Percentiles rank a stretch among this genome's conserved stretches.
Conservation (phyloP, 2,329 filamentous ascomycete species). For the Samsoniella hepiali region DNA sequence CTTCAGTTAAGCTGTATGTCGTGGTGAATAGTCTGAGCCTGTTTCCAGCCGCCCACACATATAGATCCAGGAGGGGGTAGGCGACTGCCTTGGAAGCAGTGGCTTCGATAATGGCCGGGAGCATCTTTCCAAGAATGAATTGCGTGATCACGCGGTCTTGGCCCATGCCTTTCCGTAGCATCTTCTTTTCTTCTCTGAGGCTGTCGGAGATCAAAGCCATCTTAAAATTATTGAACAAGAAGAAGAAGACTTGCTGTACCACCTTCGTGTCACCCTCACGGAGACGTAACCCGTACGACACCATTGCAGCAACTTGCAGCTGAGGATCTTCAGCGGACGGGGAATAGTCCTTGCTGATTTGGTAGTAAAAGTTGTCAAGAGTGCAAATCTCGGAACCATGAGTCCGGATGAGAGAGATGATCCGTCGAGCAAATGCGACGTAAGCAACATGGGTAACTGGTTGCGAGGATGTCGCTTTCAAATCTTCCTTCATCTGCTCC, state of each 20-base stretch:
- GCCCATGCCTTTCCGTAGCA: slow-evolving; percentile 47
- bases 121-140: slow-evolving; percentile 51
- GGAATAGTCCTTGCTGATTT: slow-evolving; percentile 54
- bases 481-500: slow-evolving; percentile 52
- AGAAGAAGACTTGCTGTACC: slow-evolving; percentile 51
- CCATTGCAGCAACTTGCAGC: slow-evolving; percentile 53
- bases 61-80: slow-evolving; percentile 51
- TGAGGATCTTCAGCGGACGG: slow-evolving; percentile 54
- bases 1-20: slow-evolving; percentile 21
- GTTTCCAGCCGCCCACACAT: slow-evolving; percentile 40
- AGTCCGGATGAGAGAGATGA: slow-evolving; percentile 53
- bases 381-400: slow-evolving; percentile 52
- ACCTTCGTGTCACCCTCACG: slow-evolving; percentile 49
- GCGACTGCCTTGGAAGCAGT: slow-evolving; percentile 33
- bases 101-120: slow-evolving; percentile 50
- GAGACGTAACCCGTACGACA: slow-evolving; percentile 54
- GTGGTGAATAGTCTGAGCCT: slow-evolving; percentile 31
- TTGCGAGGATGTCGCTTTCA: slow-evolving; percentile 37
- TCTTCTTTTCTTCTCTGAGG: slow-evolving; percentile 43
- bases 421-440: slow-evolving; percentile 49
- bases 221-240: slow-evolving; percentile 57
- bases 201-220: slow-evolving; percentile 48
- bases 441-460: slow-evolving; percentile 43
- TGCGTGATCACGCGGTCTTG: slow-evolving; percentile 39
- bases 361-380: slow-evolving; percentile 55